Conservation (phyloP, 129 eudicot genomes). For the Centaurea solstitialis region DNA sequence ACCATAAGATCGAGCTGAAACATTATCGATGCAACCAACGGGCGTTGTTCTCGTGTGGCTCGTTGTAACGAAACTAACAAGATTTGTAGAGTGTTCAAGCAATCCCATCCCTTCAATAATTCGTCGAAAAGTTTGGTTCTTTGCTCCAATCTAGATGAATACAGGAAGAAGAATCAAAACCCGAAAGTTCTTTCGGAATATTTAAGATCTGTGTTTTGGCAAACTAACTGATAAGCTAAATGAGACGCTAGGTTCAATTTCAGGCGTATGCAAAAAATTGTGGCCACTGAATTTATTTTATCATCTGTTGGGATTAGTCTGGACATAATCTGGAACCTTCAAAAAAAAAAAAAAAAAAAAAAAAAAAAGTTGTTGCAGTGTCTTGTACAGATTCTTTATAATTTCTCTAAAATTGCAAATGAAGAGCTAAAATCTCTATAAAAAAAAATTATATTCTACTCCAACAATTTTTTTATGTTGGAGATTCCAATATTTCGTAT, state of each 20-base stretch:
- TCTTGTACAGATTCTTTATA: background rate
- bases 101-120: constrained; percentile 54
- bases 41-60: constrained; percentile 60
- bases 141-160: constrained; percentile 44
- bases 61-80: constrained; percentile 60
- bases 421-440: background rate
- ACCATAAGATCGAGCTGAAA: constrained; percentile 85
- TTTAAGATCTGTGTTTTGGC: background rate
- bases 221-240: background rate
- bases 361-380: too few species aligned
- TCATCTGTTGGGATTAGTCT: too few species aligned
- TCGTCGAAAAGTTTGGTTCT: constrained; percentile 49
- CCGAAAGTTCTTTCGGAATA: background rate
- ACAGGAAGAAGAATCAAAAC: constrained; percentile 3
- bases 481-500: too few species aligned
- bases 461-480: background rate
- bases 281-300: too few species aligned
- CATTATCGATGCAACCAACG: constrained; percentile 60
- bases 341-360: too few species aligned
- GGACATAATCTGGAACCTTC: too few species aligned
- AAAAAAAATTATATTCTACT: background rate
- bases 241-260: background rate
- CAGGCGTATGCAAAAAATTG: too few species aligned
- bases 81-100: constrained; percentile 63
- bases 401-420: background rate